Percentiles rank a stretch among this genome's conserved stretches.
These are phyloP conservation scores for Allium sativum DNA, from an alignment of 106 monocot genomes.

Conservation along the genomic window DNA sequence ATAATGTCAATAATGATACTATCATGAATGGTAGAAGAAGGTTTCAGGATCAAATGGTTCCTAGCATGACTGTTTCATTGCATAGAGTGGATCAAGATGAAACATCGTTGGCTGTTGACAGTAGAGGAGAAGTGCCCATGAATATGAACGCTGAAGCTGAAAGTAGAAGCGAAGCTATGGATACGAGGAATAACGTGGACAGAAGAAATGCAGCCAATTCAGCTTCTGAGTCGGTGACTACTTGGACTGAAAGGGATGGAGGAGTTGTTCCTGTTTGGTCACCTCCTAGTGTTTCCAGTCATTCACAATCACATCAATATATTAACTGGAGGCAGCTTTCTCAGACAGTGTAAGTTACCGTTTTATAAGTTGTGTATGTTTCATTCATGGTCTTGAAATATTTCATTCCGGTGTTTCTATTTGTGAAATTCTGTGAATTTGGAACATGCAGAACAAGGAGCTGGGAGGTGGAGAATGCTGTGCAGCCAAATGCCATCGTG, in stretches of 20 bases:
- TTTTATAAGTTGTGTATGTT: not conserved
- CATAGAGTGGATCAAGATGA: slow-evolving; percentile 22
- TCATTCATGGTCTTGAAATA: not conserved
- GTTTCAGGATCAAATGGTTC: slow-evolving; percentile 73
- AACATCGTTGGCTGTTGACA: slow-evolving; percentile 36
- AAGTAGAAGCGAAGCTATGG: slow-evolving; percentile 1
- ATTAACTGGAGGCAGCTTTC: slow-evolving; percentile 84
- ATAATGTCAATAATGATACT: slow-evolving; percentile 2
- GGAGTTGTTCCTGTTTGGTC: slow-evolving; percentile 91
- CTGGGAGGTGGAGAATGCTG: slow-evolving; percentile 58
- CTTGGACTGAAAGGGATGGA: slow-evolving; percentile 60
- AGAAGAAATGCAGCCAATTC: slow-evolving; percentile 11
- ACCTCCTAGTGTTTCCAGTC: slow-evolving; percentile 41
- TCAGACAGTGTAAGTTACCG: slow-evolving; percentile 44
- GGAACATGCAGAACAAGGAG: slow-evolving; percentile 40
- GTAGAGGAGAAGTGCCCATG: slow-evolving; percentile 70
- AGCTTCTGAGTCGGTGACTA: slow-evolving; percentile 45
- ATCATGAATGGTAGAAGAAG: slow-evolving; percentile 19
- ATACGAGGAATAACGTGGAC: slow-evolving; percentile 11
- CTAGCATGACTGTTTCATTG: slow-evolving; percentile 72
- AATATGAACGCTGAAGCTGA: slow-evolving; percentile 28
- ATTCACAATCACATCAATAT: slow-evolving; percentile 37
- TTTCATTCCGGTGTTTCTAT: too few relatives aligned
- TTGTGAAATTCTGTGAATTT: too few relatives aligned
- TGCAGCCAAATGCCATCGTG: slow-evolving; percentile 57